Evolutionary conservation across 2,329 filamentous ascomycete species (phyloP), one percentile per base, ranked within the genome.

Genomic region (Fusarium pseudograminearum): DNA sequence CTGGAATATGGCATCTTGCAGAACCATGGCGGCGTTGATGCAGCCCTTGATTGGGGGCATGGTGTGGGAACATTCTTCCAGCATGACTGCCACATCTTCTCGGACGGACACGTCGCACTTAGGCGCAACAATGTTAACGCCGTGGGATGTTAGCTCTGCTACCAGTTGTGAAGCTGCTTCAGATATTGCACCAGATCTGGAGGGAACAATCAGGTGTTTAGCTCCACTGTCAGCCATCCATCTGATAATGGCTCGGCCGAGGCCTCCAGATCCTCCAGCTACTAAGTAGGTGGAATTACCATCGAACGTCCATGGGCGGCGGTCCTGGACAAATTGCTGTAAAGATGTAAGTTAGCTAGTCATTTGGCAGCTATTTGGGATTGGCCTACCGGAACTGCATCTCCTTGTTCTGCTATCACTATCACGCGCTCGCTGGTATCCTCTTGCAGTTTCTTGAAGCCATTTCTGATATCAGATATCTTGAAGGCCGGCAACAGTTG

Each of bases 201-300:
- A 77, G 2, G 77, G 66, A 3, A 79, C 59, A 3, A 78, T 67
- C 4, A 80, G 66, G 20, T 76, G 58, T 14, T 69, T 76, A 0
- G 77, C 77, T 15, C 66, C 66, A n/a, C 34, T 44, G 4, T 36
- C 30, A 3, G 50, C 53, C 62, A 71, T 67, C 62, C 65, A 71
- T n/a, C n/a, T 31, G 0, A 75, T 71, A 0, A 78, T 67, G 1
- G 72, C 54, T 16, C 65, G 57, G 2, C 74, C 74, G 5, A 76
- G 44, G 2, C 74, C 73, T 6, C 69, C 71, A 7, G 65, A 51
- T 4, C 74, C 73, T 5, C 74, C 72, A 4, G 69, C 60, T 7
- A 76, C 46, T 1, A 76, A 10, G 5, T 74, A 76, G 0, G 61
- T 63, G 9, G 45, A 60, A 8, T 30, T 8, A 2, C 5, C 30